phyloP scores from a whole-genome alignment of 163 green algal genomes.

The Smithsoniella earleae region DNA sequence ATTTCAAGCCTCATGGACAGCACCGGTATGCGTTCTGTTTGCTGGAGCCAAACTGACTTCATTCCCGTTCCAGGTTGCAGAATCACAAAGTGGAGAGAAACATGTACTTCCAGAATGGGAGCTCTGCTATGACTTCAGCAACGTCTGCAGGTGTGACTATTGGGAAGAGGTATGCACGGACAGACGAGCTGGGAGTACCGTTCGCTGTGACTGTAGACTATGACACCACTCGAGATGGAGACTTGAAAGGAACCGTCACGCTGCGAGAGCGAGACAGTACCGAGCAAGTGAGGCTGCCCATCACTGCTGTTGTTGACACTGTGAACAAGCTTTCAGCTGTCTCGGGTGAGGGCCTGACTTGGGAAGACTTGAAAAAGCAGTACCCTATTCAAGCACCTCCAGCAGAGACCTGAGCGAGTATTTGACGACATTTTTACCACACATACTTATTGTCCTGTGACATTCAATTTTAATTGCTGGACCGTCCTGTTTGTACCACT shows the following conservation, averaged over 20 bases:
- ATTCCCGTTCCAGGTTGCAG: too few species aligned
- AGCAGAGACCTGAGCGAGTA: too few species aligned
- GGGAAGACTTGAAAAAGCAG: constrained; percentile 16
- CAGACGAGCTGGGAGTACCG: constrained; percentile 94
- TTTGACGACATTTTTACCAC: too few species aligned
- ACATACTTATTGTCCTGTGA: too few species aligned
- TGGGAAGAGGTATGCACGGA: constrained; percentile 93
- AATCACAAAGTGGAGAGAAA: too few species aligned
- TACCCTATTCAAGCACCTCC: constrained; percentile 27
- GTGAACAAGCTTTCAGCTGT: constrained; percentile 6
- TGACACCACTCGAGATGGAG: constrained; percentile 33
- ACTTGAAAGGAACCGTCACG: constrained; percentile 74
- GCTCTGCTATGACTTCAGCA: too few species aligned
- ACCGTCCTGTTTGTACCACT: too few species aligned
- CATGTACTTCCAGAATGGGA: too few species aligned
- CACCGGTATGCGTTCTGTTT: too few species aligned
- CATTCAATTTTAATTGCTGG: too few species aligned
- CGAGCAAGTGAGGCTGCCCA: constrained; percentile 44
- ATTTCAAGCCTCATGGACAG: constrained; percentile 85
- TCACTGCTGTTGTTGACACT: background rate
- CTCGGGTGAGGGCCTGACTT: constrained; percentile 4
- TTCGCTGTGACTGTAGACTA: constrained; percentile 95
- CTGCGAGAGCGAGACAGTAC: constrained; percentile 88
- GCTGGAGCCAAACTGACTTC: too few species aligned
- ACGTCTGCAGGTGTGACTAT: constrained; percentile 56